Conservation (phyloP, 2,329 filamentous ascomycete genomes). For the Xylaria sp. region DNA sequence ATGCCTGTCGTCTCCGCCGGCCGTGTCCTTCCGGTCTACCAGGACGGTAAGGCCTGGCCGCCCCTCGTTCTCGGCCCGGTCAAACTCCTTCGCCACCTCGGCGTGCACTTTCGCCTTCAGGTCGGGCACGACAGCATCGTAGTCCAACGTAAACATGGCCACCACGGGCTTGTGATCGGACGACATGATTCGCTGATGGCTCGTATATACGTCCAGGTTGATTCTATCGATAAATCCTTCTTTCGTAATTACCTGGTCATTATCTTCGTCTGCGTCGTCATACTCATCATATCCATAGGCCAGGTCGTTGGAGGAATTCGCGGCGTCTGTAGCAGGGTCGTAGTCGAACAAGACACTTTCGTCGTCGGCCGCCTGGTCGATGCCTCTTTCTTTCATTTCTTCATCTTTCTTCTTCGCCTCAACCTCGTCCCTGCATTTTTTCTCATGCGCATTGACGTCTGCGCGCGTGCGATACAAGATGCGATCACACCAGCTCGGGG, state of each 20-base stretch:
- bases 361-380: constrained; percentile 73
- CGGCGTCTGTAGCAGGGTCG: constrained; percentile 76
- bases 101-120: constrained; percentile 82
- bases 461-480: constrained; percentile 81
- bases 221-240: constrained; percentile 61
- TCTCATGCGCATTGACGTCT: constrained; percentile 69
- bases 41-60: constrained; percentile 82
- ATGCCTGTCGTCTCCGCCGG: constrained; percentile 39
- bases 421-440: constrained; percentile 62
- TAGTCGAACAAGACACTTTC: constrained; percentile 89
- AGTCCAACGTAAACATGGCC: constrained; percentile 80
- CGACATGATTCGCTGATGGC: constrained; percentile 85
- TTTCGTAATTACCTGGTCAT: constrained; percentile 56
- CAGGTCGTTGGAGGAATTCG: constrained; percentile 44
- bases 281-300: constrained; percentile 65
- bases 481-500: constrained; percentile 96
- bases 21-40: constrained; percentile 62
- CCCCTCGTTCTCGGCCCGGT: constrained; percentile 89
- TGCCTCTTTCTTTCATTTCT: constrained; percentile 80
- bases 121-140: constrained; percentile 83
- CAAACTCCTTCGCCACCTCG: constrained; percentile 84
- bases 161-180: constrained; percentile 95
- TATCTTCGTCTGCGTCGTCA: constrained; percentile 48
- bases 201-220: constrained; percentile 70
- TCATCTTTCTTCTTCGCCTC: constrained; percentile 73